Percentiles rank a stretch among this genome's conserved stretches.
phyloP scores from a whole-genome alignment of 164 flowering plant genomes.

The Saururus chinensis region DNA sequence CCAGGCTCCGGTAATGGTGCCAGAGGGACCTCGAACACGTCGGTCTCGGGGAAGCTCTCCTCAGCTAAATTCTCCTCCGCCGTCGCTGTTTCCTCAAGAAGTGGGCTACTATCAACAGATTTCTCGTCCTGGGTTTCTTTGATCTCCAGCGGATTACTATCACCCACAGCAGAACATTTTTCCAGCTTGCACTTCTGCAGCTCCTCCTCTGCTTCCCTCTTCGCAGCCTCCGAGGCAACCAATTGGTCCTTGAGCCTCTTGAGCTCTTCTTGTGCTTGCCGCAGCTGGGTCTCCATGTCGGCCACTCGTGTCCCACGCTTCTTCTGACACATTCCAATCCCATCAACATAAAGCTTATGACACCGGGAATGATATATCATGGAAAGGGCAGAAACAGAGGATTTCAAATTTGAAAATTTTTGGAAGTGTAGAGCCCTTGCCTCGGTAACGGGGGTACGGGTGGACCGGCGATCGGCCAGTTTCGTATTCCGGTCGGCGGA shows the following conservation, averaged over 20 bases:
- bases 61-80: slow-evolving; percentile 8
- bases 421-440: background rate
- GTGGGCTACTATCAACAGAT: background rate
- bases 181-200: slow-evolving; percentile 31
- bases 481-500: slow-evolving; percentile 53
- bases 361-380: background rate
- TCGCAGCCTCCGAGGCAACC: slow-evolving; percentile 63
- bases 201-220: slow-evolving; percentile 57
- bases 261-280: slow-evolving; percentile 72
- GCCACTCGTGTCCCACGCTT: slow-evolving; percentile 73
- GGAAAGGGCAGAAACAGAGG: background rate
- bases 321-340: slow-evolving; percentile 27
- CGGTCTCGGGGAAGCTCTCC: slow-evolving; percentile 42
- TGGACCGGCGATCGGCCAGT: slow-evolving; percentile 61
- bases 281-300: slow-evolving; percentile 70
- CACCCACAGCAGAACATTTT: background rate
- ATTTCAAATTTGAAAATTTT: background rate
- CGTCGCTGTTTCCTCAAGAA: background rate
- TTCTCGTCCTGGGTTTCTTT: slow-evolving; percentile 11
- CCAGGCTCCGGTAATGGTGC: slow-evolving; percentile 18
- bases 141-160: slow-evolving; percentile 9
- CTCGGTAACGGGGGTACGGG: slow-evolving; percentile 52
- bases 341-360: slow-evolving; percentile 1
- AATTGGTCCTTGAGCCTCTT: slow-evolving; percentile 63
- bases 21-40: slow-evolving; percentile 63